These are phyloP conservation scores for Cercophora newfieldiana DNA, from an alignment of 495 filamentous ascomycete species.

Conservation along the genomic window DNA sequence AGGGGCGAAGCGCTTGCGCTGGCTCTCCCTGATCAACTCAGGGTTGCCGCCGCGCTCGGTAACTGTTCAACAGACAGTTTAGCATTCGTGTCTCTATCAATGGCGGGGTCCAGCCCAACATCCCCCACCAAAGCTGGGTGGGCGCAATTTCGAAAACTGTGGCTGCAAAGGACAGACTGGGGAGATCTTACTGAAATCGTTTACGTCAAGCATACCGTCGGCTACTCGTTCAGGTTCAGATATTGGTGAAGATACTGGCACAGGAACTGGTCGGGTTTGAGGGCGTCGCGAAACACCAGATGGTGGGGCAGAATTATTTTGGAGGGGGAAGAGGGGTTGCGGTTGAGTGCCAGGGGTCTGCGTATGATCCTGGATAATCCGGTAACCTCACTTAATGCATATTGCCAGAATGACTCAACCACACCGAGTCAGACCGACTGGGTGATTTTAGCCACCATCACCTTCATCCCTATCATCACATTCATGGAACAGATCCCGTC, in stretches of 20 bases:
- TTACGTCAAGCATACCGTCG: conserved; percentile 40
- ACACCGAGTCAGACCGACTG: not conserved
- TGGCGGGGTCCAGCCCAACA: conserved; percentile 11
- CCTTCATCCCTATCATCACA: too few species aligned
- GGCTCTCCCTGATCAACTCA: conserved; percentile 84
- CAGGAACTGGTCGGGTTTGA: not conserved
- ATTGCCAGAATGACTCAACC: conserved; percentile 14
- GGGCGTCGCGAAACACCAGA: conserved; percentile 27
- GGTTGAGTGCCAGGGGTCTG: not conserved
- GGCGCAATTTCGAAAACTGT: not conserved
- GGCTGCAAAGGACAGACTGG: conserved; percentile 2
- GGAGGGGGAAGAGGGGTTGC: conserved; percentile 31
- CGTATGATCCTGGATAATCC: not conserved
- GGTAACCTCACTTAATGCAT: conserved; percentile 5
- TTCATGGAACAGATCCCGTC: too few species aligned
- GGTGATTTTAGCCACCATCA: too few species aligned
- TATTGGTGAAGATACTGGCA: not conserved
- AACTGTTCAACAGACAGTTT: conserved; percentile 68
- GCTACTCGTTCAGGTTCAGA: not conserved
- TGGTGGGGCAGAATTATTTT: conserved; percentile 39
- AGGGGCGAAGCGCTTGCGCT: conserved; percentile 74
- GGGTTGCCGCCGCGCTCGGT: conserved; percentile 85
- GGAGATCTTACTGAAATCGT: conserved; percentile 38
- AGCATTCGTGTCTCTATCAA: conserved; percentile 53
- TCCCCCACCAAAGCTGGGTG: not conserved